Evolutionary conservation across 345 rosid species (phyloP), one percentile per base, ranked within the genome.

Genomic region (Firmiana major): DNA sequence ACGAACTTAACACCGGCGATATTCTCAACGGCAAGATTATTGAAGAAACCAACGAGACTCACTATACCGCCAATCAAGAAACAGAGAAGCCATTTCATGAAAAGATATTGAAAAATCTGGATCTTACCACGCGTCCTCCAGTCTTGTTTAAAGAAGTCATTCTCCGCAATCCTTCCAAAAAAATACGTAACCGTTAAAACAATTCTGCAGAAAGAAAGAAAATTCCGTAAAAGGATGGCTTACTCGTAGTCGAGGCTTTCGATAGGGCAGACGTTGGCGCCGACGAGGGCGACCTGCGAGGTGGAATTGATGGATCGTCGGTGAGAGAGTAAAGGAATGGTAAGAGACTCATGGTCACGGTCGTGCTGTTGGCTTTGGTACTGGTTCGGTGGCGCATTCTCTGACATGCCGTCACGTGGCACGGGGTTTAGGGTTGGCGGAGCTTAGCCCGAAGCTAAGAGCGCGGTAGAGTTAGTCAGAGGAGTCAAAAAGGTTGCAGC

Each of bases 241-340:
- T 83, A 94, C 98, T 93, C 99, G 73, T 95, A 95, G 79, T 95
- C 99, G 28, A 95, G 96, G 84, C 98, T 93, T 80, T 95, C 99
- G 63, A 95, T 90, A 6, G 94, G 96, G 83, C 91, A 90, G 64
- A 90, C 76, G 78, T 92, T 80, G 67, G 92, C 85, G 36, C 99
- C 99, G 49, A 95, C 97, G 71, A 93, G 87, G 72, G 99, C 98
- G 49, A 93, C 96, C 81, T 95, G 99, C 76, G 98, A 95, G 38
- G 94, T 85, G 57, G 97, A 93, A 79, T 90, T 92, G 64, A 77
- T 1, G 63, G 93, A 90, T 78, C 55, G 72, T 46, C 90, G 88
- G 12, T 82, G 49, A 21, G 82, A 10, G 24, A 93, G 89, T 0
- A 95, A 79, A 8, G 98, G 93, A 19, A 31, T 62, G 19, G 88